Conservation (phyloP, 2,329 filamentous ascomycete species). For the Tolypocladium capitatum region DNA sequence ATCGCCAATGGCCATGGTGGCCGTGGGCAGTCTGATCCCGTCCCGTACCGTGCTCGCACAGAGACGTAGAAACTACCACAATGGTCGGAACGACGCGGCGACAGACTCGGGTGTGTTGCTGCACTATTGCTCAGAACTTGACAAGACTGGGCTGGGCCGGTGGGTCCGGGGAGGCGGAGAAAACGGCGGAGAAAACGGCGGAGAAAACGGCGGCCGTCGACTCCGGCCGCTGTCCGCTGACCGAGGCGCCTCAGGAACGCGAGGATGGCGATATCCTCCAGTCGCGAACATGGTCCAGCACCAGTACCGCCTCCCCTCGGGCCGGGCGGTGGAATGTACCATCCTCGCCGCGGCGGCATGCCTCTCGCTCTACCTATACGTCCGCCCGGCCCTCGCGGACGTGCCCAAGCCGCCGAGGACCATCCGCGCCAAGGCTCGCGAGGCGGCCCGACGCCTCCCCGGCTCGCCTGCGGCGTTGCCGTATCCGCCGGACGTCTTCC, state of each 20-base stretch:
- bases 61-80: too few species aligned
- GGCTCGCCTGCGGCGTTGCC: constrained; percentile 20
- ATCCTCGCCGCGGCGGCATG: constrained; percentile 12
- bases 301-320: not conserved
- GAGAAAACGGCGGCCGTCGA: not conserved
- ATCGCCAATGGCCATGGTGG: not conserved
- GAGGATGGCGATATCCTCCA: not conserved
- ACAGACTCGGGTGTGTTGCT: not conserved
- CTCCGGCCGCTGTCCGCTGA: not conserved
- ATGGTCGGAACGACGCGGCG: not conserved
- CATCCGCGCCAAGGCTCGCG: constrained; percentile 1
- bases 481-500: constrained; percentile 59
- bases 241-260: not conserved
- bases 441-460: not conserved
- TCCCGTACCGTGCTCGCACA: too few species aligned
- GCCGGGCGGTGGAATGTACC: constrained; percentile 3
- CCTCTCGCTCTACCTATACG: constrained; percentile 22
- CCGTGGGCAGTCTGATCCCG: not conserved
- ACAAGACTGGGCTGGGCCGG: too few species aligned
- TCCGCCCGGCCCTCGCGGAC: constrained; percentile 10
- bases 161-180: too few species aligned
- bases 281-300: not conserved
- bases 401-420: constrained; percentile 3
- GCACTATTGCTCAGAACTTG: not conserved
- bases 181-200: too few species aligned